Evolutionary conservation across 2,329 filamentous ascomycete genomes (phyloP), one percentile per base, ranked within the genome.

Genomic region (Keithomyces neogunnii): DNA sequence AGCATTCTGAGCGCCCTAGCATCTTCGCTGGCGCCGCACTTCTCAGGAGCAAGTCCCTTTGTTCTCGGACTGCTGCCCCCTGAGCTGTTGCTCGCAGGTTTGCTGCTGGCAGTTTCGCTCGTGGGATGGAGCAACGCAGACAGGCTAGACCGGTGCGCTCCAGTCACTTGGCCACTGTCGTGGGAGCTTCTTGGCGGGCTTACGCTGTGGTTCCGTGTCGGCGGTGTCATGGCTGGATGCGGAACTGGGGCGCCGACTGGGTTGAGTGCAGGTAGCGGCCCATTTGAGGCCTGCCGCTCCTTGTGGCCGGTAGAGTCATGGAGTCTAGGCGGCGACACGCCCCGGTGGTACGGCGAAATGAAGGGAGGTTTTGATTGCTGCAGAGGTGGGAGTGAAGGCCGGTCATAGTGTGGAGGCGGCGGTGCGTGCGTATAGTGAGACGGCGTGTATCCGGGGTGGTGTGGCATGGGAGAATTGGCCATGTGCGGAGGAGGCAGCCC

Each of bases 1-100:
- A 89, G 69, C 62, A 86, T 82, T 56, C 81, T 75, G 45, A 88
- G 65, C 2, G 83, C 84, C 57, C 83, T 73, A 54, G 76, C 77
- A 57, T 88, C 85, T 63, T 88, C 84, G 19, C 76, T 70, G 47
- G 79, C 81, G 4, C 74, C 77, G 30, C 61, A 59, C 53, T 65
- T 64, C 47, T 69, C 66, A 7, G 58, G 56, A 19, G 58, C 60
- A 13, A 60, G 48, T 28, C 54, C 61, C 36, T 53, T 60, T 26
- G 59, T 53, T 48, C 66, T 62, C 5, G 66, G 65, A 49, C 64
- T 69, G 57, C 74, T 79, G 55, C 63, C 62, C 6, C 69, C 71
- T 58, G 73, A 73, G 56, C 66, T 66, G 46, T 57, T 70, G 60
- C 61, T 70, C 44, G 56, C 70, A 31, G 69, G 64, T 53, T 73